Conservation (phyloP, 805 yeast species). For the Suhomyces sp. region DNA sequence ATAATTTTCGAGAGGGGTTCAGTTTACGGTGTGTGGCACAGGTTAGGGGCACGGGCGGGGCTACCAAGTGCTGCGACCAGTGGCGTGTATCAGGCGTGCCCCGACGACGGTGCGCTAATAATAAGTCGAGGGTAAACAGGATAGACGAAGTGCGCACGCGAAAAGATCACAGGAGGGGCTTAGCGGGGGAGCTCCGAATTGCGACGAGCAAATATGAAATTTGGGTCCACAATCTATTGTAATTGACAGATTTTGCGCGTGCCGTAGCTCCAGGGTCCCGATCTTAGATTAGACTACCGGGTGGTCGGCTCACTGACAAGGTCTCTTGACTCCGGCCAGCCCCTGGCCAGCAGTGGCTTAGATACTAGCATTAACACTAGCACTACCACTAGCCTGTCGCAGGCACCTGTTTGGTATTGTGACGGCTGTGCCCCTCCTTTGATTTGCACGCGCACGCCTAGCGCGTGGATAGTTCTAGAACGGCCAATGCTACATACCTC, state of each 20-base stretch:
- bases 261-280: neutral
- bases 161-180: neutral
- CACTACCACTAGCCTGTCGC: neutral
- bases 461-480: neutral
- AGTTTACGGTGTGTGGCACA: neutral
- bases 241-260: neutral
- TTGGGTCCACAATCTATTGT: neutral
- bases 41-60: neutral
- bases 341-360: neutral
- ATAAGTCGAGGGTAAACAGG: neutral
- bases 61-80: neutral
- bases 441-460: neutral
- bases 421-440: neutral
- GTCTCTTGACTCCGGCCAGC: neutral
- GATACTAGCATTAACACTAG: neutral
- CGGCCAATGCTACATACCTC: neutral
- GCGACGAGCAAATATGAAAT: neutral
- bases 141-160: neutral
- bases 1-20: neutral
- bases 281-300: neutral
- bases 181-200: neutral
- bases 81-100: neutral
- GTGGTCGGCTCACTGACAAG: neutral
- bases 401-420: neutral
- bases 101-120: neutral